Evolutionary conservation across 192 early-diverging fungal genomes (phyloP).

Genomic region (Linnemannia exigua): DNA sequence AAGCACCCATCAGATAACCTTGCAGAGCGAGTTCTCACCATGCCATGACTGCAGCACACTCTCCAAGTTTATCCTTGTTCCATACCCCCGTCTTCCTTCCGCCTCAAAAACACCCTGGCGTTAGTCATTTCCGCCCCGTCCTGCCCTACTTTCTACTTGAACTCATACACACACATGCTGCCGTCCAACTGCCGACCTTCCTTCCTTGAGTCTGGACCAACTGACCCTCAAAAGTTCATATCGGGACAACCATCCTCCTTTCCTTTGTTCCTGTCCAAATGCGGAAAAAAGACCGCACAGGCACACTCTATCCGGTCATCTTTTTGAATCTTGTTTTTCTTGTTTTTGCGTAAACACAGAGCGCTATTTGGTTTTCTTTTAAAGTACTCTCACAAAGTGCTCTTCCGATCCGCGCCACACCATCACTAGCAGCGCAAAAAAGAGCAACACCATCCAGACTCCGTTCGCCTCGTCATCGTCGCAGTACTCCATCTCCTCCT

Average conservation of each 20-base stretch:
- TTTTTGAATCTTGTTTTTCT: too few relatives aligned
- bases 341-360: background rate
- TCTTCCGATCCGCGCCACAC: background rate
- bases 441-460: background rate
- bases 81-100: too few relatives aligned
- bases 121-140: too few relatives aligned
- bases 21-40: too few relatives aligned
- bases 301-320: too few relatives aligned
- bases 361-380: too few relatives aligned
- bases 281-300: background rate
- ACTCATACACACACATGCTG: background rate
- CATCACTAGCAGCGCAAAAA: background rate
- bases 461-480: background rate
- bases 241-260: constrained; percentile 2
- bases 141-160: background rate
- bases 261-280: background rate
- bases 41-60: too few relatives aligned
- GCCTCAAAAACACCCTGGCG: too few relatives aligned
- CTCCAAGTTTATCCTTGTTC: background rate
- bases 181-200: background rate
- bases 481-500: background rate
- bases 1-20: too few relatives aligned
- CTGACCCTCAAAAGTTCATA: background rate
- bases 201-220: background rate
- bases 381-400: too few relatives aligned